Evolutionary conservation across 805 yeast species (phyloP).

Genomic region (Metschnikowia vanudenii): DNA sequence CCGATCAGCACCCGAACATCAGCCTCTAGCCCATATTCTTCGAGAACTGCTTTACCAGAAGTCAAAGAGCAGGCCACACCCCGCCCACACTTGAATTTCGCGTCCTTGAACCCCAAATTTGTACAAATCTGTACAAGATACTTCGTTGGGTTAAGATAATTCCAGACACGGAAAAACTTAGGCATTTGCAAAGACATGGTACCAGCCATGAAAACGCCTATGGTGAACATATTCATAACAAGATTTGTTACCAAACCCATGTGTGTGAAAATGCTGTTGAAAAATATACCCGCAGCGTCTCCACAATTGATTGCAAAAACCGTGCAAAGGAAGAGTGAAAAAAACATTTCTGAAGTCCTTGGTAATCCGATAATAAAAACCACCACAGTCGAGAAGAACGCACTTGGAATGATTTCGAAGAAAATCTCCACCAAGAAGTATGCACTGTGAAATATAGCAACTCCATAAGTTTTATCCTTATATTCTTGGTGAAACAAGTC

Average conservation of each 20-base stretch:
- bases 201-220: conserved; percentile 84
- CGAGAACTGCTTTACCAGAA: conserved; percentile 56
- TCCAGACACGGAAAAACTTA: conserved; percentile 62
- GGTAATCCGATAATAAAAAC: conserved; percentile 76
- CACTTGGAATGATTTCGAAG: conserved; percentile 57
- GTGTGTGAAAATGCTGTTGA: conserved; percentile 69
- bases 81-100: conserved; percentile 48
- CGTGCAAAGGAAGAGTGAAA: conserved; percentile 56
- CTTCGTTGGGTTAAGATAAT: conserved; percentile 75
- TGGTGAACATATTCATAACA: conserved; percentile 60
- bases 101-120: conserved; percentile 55
- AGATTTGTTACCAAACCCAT: conserved; percentile 79
- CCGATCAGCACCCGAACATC: conserved; percentile 39
- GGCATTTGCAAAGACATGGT: conserved; percentile 78
- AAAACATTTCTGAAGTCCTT: conserved; percentile 62
- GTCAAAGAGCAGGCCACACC: conserved; percentile 45
- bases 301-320: conserved; percentile 67
- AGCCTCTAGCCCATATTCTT: conserved; percentile 45
- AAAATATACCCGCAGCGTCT: conserved; percentile 79
- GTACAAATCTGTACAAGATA: conserved; percentile 63
- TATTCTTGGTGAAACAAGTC: conserved; percentile 77
- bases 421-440: conserved; percentile 67
- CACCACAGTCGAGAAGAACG: conserved; percentile 58
- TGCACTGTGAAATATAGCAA: conserved; percentile 57
- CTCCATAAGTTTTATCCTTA: conserved; percentile 67